Evolutionary conservation across 1,139 yeast genomes (phyloP), one percentile per base, ranked within the genome.

Genomic region (Pichia terricola): DNA sequence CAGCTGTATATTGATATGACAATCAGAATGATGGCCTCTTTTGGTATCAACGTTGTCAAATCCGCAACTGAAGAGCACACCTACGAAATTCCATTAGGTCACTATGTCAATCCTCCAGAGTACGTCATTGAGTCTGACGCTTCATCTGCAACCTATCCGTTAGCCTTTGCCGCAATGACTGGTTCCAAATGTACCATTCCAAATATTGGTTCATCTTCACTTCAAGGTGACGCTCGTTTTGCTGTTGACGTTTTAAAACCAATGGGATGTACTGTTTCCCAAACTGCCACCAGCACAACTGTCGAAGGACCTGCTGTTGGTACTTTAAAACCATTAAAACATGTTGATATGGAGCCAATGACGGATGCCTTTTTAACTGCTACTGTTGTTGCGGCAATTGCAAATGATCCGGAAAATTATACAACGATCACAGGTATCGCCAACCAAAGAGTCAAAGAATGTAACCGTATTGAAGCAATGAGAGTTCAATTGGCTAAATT

Each of bases 291-390:
- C 2, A 79, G 94, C 2, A 91, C 98, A 1, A 87, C 96, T 1
- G 97, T 94, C 4, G 78, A 82, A 39, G 98, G 97, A 37, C 96
- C 96, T 8, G 71, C 82, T 31, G 64, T 67, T 36, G 94, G 94
- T 11, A 54, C 65, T 3, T 71, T 91, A 53, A 75, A 71, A 56
- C 87, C 95, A 10, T 69, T 91, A 51, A 69, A 78, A 11, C 76
- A 72, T 51, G 82, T 91, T 47, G 96, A 94, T 62, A 94, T 91
- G 98, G 98, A 91, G 65, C 98, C 98, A 45, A 91, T 91, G 98
- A 91, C 99, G 0, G 99, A 91, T 66, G 98, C 98, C 0, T 91
- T 91, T 62, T 72, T 91, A 60, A 91, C 98, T 26, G 98, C 98
- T 1, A 78, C 95, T 40, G 96, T 94, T 25, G 94, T 88, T 28